These are phyloP conservation scores for Syzygium aqueum DNA, from an alignment of 345 rosid genomes.

Conservation along the genomic window DNA sequence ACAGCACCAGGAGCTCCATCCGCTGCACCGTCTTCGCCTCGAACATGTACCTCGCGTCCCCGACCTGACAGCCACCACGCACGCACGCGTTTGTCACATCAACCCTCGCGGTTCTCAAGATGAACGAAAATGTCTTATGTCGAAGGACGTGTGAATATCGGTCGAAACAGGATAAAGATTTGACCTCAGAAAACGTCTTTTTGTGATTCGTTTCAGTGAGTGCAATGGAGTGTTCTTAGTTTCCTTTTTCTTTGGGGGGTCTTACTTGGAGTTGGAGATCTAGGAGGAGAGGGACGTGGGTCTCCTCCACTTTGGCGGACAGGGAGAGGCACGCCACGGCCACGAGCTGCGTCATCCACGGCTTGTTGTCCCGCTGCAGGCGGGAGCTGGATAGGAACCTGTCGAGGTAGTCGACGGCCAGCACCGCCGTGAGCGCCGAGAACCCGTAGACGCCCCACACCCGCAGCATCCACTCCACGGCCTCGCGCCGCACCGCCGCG, in stretches of 20 bases:
- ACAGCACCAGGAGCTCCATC: conserved; percentile 91
- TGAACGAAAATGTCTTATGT: not conserved
- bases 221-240: not conserved
- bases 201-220: not conserved
- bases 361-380: conserved; percentile 45
- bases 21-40: conserved; percentile 85
- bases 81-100: not conserved
- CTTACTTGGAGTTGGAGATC: conserved; percentile 91
- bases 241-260: not conserved
- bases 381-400: conserved; percentile 49
- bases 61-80: conserved; percentile 31
- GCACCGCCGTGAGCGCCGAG: conserved; percentile 56
- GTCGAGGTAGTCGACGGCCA: conserved; percentile 79
- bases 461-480: conserved; percentile 70
- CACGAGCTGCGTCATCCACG: conserved; percentile 88
- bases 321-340: conserved; percentile 86
- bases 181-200: not conserved
- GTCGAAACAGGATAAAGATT: not conserved
- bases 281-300: conserved; percentile 64
- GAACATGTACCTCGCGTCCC: conserved; percentile 56
- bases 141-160: not conserved
- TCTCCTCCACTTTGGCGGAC: conserved; percentile 95
- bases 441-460: conserved; percentile 62
- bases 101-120: not conserved
- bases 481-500: conserved; percentile 38